Evolutionary conservation across 2,329 filamentous ascomycete species (phyloP).

Genomic region (Clonostachys chloroleuca): DNA sequence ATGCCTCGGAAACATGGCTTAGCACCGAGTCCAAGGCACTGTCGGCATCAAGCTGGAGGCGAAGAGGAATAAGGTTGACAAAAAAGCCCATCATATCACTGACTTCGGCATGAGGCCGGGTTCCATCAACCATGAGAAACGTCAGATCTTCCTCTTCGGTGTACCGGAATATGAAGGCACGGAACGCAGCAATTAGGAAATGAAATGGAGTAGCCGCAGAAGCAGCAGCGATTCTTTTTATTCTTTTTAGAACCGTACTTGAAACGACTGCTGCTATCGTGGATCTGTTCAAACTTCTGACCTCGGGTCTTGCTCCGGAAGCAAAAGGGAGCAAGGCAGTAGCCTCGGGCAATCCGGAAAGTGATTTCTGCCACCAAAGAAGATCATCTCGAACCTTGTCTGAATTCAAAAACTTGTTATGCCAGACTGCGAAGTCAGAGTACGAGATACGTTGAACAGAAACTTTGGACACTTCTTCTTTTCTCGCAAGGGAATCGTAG

Average conservation of each 20-base stretch:
- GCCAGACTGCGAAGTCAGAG: not conserved
- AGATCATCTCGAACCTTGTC: not conserved
- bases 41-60: conserved; percentile 24
- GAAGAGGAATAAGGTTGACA: conserved; percentile 42
- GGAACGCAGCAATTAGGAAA: conserved; percentile 15
- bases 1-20: conserved; percentile 9
- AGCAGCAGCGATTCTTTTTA: conserved; percentile 14
- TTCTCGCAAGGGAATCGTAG: not conserved
- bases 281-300: not conserved
- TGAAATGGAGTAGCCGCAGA: conserved; percentile 13
- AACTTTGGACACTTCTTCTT: not conserved
- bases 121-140: conserved; percentile 44
- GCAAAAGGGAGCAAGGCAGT: not conserved
- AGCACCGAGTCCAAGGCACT: conserved; percentile 32
- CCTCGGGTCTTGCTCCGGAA: not conserved
- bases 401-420: not conserved
- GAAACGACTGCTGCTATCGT: not conserved
- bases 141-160: conserved; percentile 27
- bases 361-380: not conserved
- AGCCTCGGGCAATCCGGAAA: not conserved
- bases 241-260: conserved; percentile 3
- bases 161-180: conserved; percentile 23
- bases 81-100: conserved; percentile 35
- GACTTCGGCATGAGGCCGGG: conserved; percentile 25
- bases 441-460: not conserved